A percentile compares a stretch with the other conserved stretches of the same genome.
These are phyloP conservation scores for Sporothrix luriei DNA, from an alignment of 2,329 filamentous ascomycete species.

Conservation along the genomic window DNA sequence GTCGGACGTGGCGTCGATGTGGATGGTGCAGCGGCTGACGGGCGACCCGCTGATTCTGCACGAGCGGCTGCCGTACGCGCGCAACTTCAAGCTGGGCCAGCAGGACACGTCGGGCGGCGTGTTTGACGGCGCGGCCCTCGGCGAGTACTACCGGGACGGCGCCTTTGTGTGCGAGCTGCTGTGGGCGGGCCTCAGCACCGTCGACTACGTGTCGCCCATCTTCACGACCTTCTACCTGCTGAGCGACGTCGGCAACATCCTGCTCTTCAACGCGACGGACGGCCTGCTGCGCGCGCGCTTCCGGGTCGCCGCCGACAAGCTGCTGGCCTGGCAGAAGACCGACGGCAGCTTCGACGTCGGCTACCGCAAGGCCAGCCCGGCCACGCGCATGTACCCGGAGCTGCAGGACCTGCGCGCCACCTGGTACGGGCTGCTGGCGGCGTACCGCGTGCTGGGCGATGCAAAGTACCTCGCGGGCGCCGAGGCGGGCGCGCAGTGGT, in stretches of 20 bases:
- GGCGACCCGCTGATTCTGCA: constrained; percentile 27
- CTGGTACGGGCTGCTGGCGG: constrained; percentile 33
- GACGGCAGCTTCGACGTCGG: constrained; percentile 32
- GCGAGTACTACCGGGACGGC: constrained; percentile 30
- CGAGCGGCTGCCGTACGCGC: constrained; percentile 32
- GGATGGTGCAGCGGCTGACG: constrained; percentile 30
- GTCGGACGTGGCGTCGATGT: constrained; percentile 32
- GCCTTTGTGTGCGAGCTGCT: constrained; percentile 30
- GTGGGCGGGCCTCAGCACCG: constrained; percentile 23
- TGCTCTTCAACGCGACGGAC: constrained; percentile 30
- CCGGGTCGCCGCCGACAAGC: constrained; percentile 29
- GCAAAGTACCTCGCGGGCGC: constrained; percentile 28
- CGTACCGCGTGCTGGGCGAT: constrained; percentile 31
- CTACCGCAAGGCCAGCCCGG: constrained; percentile 30
- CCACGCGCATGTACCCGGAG: constrained; percentile 31
- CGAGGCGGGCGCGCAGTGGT: constrained; percentile 31
- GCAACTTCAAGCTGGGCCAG: constrained; percentile 32
- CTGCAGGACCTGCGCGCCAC: constrained; percentile 32
- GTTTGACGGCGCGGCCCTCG: constrained; percentile 29
- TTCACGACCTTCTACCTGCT: constrained; percentile 31
- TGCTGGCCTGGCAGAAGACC: constrained; percentile 32
- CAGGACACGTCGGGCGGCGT: constrained; percentile 29
- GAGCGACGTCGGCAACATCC: constrained; percentile 30
- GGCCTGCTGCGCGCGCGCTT: constrained; percentile 23
- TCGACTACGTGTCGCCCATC: constrained; percentile 32